A percentile compares a stretch with the other conserved stretches of the same genome.
Evolutionary conservation across 2,329 filamentous ascomycete genomes (phyloP).

Genomic region (Penicillium olsonii): DNA sequence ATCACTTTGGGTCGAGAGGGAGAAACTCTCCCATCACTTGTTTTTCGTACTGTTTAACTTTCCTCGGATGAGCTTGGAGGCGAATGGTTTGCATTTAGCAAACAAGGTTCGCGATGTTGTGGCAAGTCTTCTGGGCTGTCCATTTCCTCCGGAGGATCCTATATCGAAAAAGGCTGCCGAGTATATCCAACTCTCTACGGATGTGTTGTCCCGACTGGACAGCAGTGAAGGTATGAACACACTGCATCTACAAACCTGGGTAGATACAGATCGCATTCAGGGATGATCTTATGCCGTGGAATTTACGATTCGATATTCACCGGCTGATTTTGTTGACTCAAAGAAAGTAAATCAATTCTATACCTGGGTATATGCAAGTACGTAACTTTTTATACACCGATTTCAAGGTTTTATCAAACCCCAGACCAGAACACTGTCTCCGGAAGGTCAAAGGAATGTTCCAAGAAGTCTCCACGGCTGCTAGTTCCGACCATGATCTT

Average conservation of each 20-base stretch:
- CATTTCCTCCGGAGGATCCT: constrained; percentile 23
- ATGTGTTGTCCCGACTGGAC: constrained; percentile 15
- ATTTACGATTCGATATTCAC: background rate
- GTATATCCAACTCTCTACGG: constrained; percentile 14
- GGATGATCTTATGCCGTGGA: background rate
- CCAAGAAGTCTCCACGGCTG: constrained; percentile 5
- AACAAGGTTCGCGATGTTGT: constrained; percentile 42
- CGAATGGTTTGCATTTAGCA: constrained; percentile 38
- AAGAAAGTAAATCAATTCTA: too few species aligned
- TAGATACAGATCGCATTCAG: constrained; percentile 10
- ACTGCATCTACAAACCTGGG: constrained; percentile 12
- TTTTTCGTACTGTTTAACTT: constrained; percentile 39
- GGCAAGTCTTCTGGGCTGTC: constrained; percentile 36
- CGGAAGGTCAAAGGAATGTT: background rate
- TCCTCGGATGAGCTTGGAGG: constrained; percentile 33
- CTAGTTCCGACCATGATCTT: constrained; percentile 11
- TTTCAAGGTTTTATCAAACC: background rate
- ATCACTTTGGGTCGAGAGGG: constrained; percentile 33
- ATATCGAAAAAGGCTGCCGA: constrained; percentile 17
- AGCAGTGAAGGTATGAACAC: constrained; percentile 15
- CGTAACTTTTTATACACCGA: too few species aligned
- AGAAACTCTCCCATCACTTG: constrained; percentile 41
- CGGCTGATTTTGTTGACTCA: too few species aligned
- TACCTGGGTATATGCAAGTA: too few species aligned
- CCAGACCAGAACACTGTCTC: constrained; percentile 11